Evolutionary conservation across 495 filamentous ascomycete species (phyloP), one percentile per base, ranked within the genome.

Genomic region (Patellaria atrata): DNA sequence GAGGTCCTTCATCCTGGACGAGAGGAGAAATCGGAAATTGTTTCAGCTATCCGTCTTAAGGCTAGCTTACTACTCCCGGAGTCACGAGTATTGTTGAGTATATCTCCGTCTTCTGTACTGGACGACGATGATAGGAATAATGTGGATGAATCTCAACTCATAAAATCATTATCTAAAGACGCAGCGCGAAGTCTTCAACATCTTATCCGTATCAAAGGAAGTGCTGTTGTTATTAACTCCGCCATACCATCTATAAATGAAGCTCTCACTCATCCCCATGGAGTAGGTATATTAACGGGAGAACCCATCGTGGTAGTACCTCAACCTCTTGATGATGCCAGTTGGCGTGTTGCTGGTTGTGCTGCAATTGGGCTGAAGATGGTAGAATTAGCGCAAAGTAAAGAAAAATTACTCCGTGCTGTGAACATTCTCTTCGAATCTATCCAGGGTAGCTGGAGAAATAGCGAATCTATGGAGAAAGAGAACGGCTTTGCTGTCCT

Each of bases 381-480:
- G 27, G 57, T 97, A 10, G 82, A 94, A 48, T 62, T 73, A 9
- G 75, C 91, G 13, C 60, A 62, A 11, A 77, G 70, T n/a, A 61
- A 65, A 7, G 68, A 80, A 27, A 71, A 67, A 20, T 67, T 82
- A 22, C 59, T 82, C n/a, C 67, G 79, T 23, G 76, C 85, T 3
- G 75, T 92, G 8, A 71, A 85, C 43, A 77, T 89, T 33, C 62
- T 93, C 27, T 83, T 94, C 41, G 73, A 78, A 50, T 77, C 77
- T 33, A 75, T 93, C 11, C 73, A 79, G 48, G 75, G 78, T 30
- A 94, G 77, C 52, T 97, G 89, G 89, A 72, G 89, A 44, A 96
- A 94, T 44, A 96, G 91, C 47, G 89, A 97, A 56, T 86, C 87
- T 30, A 92, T 97, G 83, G 89, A 97, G 56, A 75, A 75, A 50